Percentiles rank a stretch among this genome's conserved stretches.
phyloP scores from a whole-genome alignment of 75 land plant species.

The Adiantum capillusveneris region DNA sequence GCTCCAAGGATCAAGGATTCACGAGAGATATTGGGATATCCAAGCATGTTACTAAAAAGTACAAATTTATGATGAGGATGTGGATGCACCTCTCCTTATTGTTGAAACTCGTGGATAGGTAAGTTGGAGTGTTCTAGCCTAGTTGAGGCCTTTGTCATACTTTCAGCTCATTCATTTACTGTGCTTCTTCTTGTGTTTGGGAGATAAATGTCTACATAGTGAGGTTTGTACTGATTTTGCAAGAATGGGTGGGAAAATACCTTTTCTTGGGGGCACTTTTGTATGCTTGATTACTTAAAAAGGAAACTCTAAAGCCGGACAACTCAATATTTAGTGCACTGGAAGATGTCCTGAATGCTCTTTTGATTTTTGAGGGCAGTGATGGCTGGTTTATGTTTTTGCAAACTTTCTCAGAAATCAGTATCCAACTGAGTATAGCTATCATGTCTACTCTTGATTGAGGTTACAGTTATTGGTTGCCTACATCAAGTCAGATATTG shows the following conservation, averaged over 20 bases:
- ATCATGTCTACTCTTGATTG: slow-evolving; percentile 1
- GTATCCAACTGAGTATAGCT: slow-evolving; percentile 5
- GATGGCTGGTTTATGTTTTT: neutral
- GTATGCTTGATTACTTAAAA: too few relatives aligned
- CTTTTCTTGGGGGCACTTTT: too few relatives aligned
- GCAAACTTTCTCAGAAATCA: neutral
- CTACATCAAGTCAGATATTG: slow-evolving; percentile 31
- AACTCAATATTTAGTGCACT: slow-evolving; percentile 42
- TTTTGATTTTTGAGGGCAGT: slow-evolving; percentile 76
- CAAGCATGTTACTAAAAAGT: slow-evolving; percentile 40
- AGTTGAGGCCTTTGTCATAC: too few relatives aligned
- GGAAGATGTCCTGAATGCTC: slow-evolving; percentile 78
- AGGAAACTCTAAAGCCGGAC: slow-evolving; percentile 29
- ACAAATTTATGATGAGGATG: slow-evolving; percentile 69
- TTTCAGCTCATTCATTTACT: too few relatives aligned
- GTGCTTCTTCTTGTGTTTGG: too few relatives aligned
- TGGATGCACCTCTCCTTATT: slow-evolving; percentile 56
- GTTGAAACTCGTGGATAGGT: slow-evolving; percentile 54
- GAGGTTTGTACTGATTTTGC: too few relatives aligned
- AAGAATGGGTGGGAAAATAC: too few relatives aligned
- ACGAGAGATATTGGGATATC: slow-evolving; percentile 24
- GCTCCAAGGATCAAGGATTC: slow-evolving; percentile 44
- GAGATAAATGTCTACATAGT: too few relatives aligned
- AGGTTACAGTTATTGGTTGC: slow-evolving; percentile 26
- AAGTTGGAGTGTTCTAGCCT: too few relatives aligned